Base-by-base conservation (phyloP, 768 basidiomycete genomes). In the Lactarius indigo region DNA sequence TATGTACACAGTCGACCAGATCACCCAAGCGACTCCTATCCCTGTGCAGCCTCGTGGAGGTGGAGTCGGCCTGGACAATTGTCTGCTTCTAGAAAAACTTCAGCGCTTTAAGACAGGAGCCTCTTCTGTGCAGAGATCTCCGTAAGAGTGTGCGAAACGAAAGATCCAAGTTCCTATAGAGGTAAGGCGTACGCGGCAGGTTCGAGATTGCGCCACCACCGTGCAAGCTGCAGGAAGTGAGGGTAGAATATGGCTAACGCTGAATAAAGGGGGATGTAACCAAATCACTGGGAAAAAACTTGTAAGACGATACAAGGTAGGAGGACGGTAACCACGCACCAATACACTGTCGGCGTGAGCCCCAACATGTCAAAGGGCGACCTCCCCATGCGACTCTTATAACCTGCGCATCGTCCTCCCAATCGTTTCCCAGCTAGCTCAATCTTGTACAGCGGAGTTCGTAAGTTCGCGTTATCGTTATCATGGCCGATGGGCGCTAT, bases 321-420 rank as follows among this genome's bases (percentile, higher is more conserved):
- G 33, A 56, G 55, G 31, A 33, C 18, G 31, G 31, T 5, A 10
- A 12, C 30, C 33, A 30, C 56, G 33, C 31, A 89, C 91, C 89
- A 30, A 92, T 76, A 1, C 91, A 84, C 54, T 90, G 64, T 68
- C 84, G 79, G 73, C 76, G 79, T n/a, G 18, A 81, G 83, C 20
- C 85, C 84, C 71, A 84, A 79, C 64, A 78, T 77, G 75, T 90
- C 84, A 73, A 90, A 87, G 41, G 90, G 76, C 23, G 15, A 52
- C 61, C 77, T 83, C 37, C 91, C 73, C 55, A 90, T 79, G 44
- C 89, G 79, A 1, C 76, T 85, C 84, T 91, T 90, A 35, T 89
- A 80, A 74, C 89, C 87, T 37, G 64, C 77, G 80, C 88, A 90
- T 91, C 42, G 75, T 75, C 5, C 65, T 68, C 69, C 80, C 79